Evolutionary conservation across 108 stramenopile species (phyloP).

Genomic region (Skeletonema costatum): DNA sequence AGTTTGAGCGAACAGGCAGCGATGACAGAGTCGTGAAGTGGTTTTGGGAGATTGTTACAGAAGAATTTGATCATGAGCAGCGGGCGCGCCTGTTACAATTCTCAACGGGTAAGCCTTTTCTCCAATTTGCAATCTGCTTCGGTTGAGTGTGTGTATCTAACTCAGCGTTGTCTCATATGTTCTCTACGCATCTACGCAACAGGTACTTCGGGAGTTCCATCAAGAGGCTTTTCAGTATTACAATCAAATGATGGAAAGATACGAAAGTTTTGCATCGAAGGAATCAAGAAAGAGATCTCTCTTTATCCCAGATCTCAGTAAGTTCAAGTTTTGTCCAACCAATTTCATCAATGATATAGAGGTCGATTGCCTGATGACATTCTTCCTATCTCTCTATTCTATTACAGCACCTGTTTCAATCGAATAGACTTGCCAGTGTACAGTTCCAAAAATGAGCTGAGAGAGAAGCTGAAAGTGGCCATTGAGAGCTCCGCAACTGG

Average conservation of each 20-base stretch:
- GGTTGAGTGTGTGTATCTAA: not conserved
- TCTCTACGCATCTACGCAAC: not conserved
- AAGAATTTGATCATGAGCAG: conserved; percentile 93
- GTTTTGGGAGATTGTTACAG: conserved; percentile 95
- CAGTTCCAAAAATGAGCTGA: conserved; percentile 64
- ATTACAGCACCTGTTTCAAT: conserved; percentile 91
- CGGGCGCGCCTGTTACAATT: conserved; percentile 94
- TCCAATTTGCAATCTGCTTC: not conserved
- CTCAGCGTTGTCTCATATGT: not conserved
- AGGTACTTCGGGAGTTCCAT: conserved; percentile 93
- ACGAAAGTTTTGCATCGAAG: conserved; percentile 94
- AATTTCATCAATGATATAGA: not conserved
- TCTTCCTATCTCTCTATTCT: not conserved
- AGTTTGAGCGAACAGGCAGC: conserved; percentile 60
- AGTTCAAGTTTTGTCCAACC: conserved; percentile 8
- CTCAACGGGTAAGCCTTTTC: conserved; percentile 68
- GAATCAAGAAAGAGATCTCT: conserved; percentile 60
- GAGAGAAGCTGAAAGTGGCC: conserved; percentile 89
- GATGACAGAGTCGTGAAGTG: conserved; percentile 75
- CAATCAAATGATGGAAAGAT: conserved; percentile 96
- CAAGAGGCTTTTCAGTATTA: conserved; percentile 92
- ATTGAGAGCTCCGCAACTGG: conserved; percentile 92
- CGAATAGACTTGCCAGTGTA: conserved; percentile 92
- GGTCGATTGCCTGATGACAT: not conserved
- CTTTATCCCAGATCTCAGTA: conserved; percentile 91